Base-by-base conservation (phyloP, 2,329 filamentous ascomycete genomes). In the Pestalotiopsis sp. region DNA sequence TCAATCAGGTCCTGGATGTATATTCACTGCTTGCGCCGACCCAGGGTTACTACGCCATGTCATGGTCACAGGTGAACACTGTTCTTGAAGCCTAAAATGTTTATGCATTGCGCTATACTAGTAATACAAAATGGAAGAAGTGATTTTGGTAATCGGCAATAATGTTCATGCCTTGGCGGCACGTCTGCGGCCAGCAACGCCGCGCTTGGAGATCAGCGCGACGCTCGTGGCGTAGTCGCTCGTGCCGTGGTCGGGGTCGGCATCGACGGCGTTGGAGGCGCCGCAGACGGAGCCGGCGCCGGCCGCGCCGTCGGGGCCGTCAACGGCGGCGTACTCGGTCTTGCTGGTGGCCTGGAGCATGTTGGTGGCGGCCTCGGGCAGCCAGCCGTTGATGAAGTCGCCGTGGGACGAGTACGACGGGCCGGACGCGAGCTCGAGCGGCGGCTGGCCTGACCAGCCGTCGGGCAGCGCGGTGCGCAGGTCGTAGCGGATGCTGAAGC, bases 381-480 rank as follows among this genome's bases (percentile, higher is more conserved):
- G 78, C 83, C 83, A 85, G 17, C 78, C 83, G 38, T 83, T 84
- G 72, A 85, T 82, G 70, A 84, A 84, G 71, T 85, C 83, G 39
- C 83, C 82, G 68, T 85, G 83, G 45, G 74, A 77, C 75, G 79
- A 81, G 72, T 76, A 83, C 1, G 79, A 78, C 31, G 76, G 70
- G 20, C 80, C 80, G 66, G 76, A 81, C 1, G 82, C 77, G 4
- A 83, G 77, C 72, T 80, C 76, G 41, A 83, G 69, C 1, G 82
- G 82, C 25, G 82, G 76, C 0, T 74, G 75, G 58, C 82, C 82
- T 59, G 70, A 75, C 82, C 82, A 83, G 13, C 82, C 82, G 36
- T 78, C 71, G 0, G 82, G 79, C 41, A 83, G 70, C 0, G 70
- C 75, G 31, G 80, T 79, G 65, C 82, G 79, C 31, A 82, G 72